Base-by-base conservation (phyloP, 148 eudicot species). In the Diospyros lotus region DNA sequence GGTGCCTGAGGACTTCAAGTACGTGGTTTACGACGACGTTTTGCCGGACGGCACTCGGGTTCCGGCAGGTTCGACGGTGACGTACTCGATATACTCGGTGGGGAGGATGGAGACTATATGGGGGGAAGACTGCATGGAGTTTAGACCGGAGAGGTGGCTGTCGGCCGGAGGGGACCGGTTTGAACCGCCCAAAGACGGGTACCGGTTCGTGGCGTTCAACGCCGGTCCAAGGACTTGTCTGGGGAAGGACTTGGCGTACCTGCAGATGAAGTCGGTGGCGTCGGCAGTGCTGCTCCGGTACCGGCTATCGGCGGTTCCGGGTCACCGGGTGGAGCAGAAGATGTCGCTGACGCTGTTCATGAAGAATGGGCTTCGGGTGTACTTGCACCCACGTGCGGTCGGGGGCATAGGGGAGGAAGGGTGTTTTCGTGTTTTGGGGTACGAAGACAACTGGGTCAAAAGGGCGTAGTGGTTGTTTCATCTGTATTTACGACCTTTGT, bases 191-290 rank as follows among this genome's bases (percentile, higher is more conserved):
- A 85, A 87, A 50, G 98, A 93, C 54, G 92, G 86, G 69, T 93
- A 89, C 65, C 88, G 79, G 79, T 93, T 93, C 65, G 90, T 91
- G 74, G 98, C 98, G 1, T 93, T 93, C 63, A 91, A 93, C 78
- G 98, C 86, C 3, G 98, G 98, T 8, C 96, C 98, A n/a, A 89
- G 98, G 81, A 93, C 91, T 70, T 93, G 98, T 56, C 65, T 93
- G 46, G 98, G 96, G 58, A 93, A 93, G 76, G 96, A 93, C 71
- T 80, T 93, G 87, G 94, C 98, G 74, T 93, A 91, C 75, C 55
- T 93, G 62, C 96, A 93, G 40, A 93, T 93, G 98, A 93, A 93
- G 67, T 93, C 98, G 2, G 91, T 91, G 51, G 96, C 86, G 1
- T 84, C 94, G 12, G 98, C 98, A 1, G 94, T 93, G 64, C 83